These are phyloP conservation scores for Amanita fuliginea DNA, from an alignment of 768 basidiomycete genomes.

Conservation along the genomic window DNA sequence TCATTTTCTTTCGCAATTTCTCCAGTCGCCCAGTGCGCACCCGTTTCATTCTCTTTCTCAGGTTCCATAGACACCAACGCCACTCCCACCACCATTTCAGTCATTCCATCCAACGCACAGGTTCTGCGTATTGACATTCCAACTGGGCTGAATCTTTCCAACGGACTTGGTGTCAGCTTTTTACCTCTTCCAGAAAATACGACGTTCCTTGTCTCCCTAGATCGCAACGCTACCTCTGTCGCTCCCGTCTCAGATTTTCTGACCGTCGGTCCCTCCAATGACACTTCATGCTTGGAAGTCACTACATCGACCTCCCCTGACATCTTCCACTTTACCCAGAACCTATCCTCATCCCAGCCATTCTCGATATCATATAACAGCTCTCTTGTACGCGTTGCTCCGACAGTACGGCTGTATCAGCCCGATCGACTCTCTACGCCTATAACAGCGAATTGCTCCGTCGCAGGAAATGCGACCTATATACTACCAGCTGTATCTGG, in stretches of 20 bases:
- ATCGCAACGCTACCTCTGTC: constrained; percentile 30
- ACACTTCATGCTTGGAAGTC: constrained; percentile 30
- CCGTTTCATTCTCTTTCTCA: constrained; percentile 32
- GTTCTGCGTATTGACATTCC: constrained; percentile 38
- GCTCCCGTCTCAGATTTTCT: constrained; percentile 38
- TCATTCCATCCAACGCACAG: constrained; percentile 44
- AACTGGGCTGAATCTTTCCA: constrained; percentile 20
- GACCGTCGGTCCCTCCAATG: constrained; percentile 28
- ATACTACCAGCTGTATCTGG: constrained; percentile 16
- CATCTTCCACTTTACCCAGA: constrained; percentile 21
- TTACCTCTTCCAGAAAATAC: constrained; percentile 40
- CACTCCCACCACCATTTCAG: constrained; percentile 32
- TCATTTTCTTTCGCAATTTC: constrained; percentile 28
- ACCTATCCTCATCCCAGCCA: constrained; percentile 35
- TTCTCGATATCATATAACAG: constrained; percentile 35
- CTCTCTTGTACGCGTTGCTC: constrained; percentile 16
- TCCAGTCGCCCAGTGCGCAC: constrained; percentile 40
- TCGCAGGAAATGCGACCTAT: constrained; percentile 28
- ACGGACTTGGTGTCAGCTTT: constrained; percentile 35
- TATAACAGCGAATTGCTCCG: constrained; percentile 14
- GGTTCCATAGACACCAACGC: constrained; percentile 24
- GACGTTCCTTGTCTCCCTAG: constrained; percentile 43
- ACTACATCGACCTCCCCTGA: constrained; percentile 7
- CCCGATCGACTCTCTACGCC: constrained; percentile 20
- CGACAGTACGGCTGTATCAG: constrained; percentile 27